Base-by-base conservation (phyloP, 2,329 filamentous ascomycete genomes). In the Pleomassaria siparia region DNA sequence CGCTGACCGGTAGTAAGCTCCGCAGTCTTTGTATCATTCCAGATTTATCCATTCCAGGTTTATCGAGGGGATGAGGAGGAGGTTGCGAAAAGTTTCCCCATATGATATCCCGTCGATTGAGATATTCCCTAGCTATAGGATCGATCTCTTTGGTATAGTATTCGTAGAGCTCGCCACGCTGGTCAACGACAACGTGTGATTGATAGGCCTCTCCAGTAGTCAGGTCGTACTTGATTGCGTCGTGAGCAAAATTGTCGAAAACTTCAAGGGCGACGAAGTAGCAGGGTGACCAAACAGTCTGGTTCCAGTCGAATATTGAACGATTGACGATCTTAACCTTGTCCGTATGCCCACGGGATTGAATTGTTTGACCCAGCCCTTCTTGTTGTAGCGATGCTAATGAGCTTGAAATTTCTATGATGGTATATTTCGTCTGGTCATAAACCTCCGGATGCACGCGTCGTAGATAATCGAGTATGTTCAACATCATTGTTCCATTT, bases 201-300 rank as follows among this genome's bases (percentile, higher is more conserved):
- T 99, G 95, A 45, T 96, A 80, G 0, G 92, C 88, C 56, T 87
- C 77, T 67, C 90, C 88, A 10, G 91, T 95, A 50, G 79, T 73
- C 10, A 87, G 79, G 72, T 97, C 87, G 75, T 97, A 99, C 54
- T 95, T 91, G 53, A 99, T 84, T 49, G 86, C 82, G 74, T 99
- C 94, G 75, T 99, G 95, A 28, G 90, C 86, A 69, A 99, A 97
- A 74, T 99, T 99, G 77, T 99, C 94, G 65, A 96, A 96, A 56
- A 99, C 94, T 73, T 99, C 94, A 73, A 99, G 87, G 36, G 92
- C 94, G 33, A 99, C 82, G 78, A 99, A 97, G 79, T 95, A 99
- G 76, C 94, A 97, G 0, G 92, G 94, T 2, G 87, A 88, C 8
- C 90, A 87, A n/a, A 96, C 89, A 57, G 88, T 89, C 39, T 83